Percentiles rank a stretch among this genome's conserved stretches.
These are phyloP conservation scores for Suillus americanus DNA, from an alignment of 768 basidiomycete species.

Conservation along the genomic window DNA sequence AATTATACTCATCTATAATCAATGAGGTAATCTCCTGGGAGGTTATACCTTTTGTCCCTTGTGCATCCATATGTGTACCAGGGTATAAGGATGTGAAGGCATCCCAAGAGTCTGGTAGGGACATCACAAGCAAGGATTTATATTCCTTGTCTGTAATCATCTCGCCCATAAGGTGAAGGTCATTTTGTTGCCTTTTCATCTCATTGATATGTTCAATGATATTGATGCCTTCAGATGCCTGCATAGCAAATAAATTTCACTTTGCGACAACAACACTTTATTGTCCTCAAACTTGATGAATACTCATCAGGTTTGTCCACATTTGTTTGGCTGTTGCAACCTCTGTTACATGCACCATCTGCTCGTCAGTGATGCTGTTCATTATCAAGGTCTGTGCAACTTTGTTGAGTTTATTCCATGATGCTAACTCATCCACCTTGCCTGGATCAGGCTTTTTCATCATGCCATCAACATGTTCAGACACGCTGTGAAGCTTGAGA, in stretches of 20 bases:
- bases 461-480: not conserved
- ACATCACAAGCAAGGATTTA: not conserved
- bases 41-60: too few species aligned
- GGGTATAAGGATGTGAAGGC: not conserved
- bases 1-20: too few species aligned
- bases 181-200: not conserved
- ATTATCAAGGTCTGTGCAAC: too few species aligned
- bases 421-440: too few species aligned
- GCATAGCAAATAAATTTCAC: not conserved
- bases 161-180: not conserved
- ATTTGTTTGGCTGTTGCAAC: too few species aligned
- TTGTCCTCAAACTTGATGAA: conserved; percentile 5
- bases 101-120: conserved; percentile 1
- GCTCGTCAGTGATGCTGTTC: not conserved
- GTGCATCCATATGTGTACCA: not conserved
- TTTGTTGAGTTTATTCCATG: too few species aligned
- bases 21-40: too few species aligned
- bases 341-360: not conserved
- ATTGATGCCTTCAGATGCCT: not conserved
- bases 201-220: not conserved
- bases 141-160: not conserved
- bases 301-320: conserved; percentile 1
- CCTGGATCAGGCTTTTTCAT: not conserved
- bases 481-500: not conserved
- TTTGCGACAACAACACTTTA: not conserved